phyloP scores from a whole-genome alignment of 179 eudicot species.

The Carnegiea gigantea region DNA sequence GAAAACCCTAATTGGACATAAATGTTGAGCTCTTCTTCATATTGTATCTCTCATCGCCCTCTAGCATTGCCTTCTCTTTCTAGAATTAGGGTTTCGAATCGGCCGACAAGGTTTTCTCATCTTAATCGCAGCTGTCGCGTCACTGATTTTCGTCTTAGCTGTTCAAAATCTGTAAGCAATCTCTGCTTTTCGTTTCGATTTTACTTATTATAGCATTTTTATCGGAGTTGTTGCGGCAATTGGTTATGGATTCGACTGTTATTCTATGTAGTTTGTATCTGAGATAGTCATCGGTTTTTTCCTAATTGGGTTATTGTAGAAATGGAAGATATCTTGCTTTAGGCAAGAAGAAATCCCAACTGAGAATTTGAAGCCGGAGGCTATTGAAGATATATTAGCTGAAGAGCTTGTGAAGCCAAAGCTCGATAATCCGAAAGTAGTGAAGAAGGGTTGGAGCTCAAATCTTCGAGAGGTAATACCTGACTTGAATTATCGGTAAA shows the following conservation, averaged over 20 bases:
- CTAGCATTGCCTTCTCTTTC: conserved; percentile 30
- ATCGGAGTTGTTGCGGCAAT: background rate
- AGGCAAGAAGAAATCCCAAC: conserved; percentile 54
- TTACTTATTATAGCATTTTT: background rate
- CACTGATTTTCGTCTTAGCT: conserved; percentile 30
- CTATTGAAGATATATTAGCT: conserved; percentile 40
- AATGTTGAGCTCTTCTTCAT: conserved; percentile 62
- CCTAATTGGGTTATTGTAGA: conserved; percentile 30
- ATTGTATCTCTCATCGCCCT: conserved; percentile 47
- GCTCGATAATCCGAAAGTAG: conserved; percentile 30
- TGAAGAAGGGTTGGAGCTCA: conserved; percentile 42
- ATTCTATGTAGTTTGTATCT: background rate
- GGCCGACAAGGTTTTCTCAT: conserved; percentile 26
- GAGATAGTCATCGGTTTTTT: background rate
- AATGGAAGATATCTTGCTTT: conserved; percentile 67
- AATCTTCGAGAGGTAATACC: conserved; percentile 43
- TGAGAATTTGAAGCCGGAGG: conserved; percentile 45
- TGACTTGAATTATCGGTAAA: background rate
- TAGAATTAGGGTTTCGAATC: conserved; percentile 45
- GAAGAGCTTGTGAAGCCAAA: conserved; percentile 49
- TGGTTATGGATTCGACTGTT: background rate
- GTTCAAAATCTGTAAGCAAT: conserved; percentile 37
- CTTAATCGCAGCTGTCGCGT: conserved; percentile 37
- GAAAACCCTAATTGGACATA: conserved; percentile 36
- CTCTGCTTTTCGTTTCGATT: background rate